Percentiles rank a stretch among this genome's conserved stretches.
Conservation (phyloP, 345 rosid species). For the Acer saccharum region DNA sequence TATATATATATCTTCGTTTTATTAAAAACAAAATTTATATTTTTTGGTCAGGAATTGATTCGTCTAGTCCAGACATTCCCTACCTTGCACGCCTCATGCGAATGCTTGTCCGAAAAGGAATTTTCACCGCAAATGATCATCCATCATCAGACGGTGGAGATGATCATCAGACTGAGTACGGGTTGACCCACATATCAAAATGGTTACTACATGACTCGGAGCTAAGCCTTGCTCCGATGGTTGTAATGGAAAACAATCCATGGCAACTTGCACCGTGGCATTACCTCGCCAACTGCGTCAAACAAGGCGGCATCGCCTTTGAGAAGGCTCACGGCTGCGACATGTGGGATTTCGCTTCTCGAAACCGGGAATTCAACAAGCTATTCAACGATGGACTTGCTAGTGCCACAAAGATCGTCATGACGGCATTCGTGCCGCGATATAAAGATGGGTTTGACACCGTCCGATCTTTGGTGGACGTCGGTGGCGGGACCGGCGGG, state of each 20-base stretch:
- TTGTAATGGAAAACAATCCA: conserved; percentile 28
- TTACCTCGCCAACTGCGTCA: conserved; percentile 11
- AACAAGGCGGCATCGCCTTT: conserved; percentile 15
- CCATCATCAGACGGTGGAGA: conserved; percentile 4
- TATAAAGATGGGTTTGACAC: conserved; percentile 7
- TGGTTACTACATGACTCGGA: conserved; percentile 32
- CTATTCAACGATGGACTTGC: conserved; percentile 9
- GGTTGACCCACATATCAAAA: conserved; percentile 26
- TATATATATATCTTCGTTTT: too few relatives aligned
- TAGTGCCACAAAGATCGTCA: not conserved
- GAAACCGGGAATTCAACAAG: not conserved
- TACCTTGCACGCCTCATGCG: conserved; percentile 38
- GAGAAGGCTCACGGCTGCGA: conserved; percentile 16
- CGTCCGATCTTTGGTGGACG: conserved; percentile 15
- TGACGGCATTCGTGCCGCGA: not conserved
- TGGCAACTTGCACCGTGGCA: conserved; percentile 24
- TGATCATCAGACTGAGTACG: conserved; percentile 9
- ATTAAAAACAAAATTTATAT: too few relatives aligned
- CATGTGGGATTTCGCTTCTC: conserved; percentile 11
- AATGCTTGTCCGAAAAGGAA: conserved; percentile 37
- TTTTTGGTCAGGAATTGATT: not conserved
- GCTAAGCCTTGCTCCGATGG: conserved; percentile 30
- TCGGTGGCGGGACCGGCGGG: conserved; percentile 28
- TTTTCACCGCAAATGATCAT: conserved; percentile 28
- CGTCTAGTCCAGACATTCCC: not conserved